phyloP scores from a whole-genome alignment of 164 flowering plant genomes.

The Chimonanthus salicifolius region DNA sequence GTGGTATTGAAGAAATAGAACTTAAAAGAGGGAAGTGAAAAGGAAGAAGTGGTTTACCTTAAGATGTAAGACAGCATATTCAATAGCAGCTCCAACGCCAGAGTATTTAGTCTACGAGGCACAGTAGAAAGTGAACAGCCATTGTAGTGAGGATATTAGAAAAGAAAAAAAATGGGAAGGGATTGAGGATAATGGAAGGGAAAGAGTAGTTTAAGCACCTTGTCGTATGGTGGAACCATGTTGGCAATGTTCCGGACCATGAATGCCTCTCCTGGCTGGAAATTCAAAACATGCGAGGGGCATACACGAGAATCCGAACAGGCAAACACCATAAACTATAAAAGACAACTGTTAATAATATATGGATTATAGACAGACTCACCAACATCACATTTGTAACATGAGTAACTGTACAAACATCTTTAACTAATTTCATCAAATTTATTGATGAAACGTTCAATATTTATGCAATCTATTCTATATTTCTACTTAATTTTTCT shows the following conservation, averaged over 20 bases:
- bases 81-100: conserved; percentile 64
- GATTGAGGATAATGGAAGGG: neutral
- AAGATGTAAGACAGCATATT: conserved; percentile 61
- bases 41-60: conserved; percentile 28
- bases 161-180: neutral
- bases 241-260: conserved; percentile 80
- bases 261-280: conserved; percentile 96
- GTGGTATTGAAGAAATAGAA: neutral
- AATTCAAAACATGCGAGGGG: conserved; percentile 69
- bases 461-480: too few species aligned
- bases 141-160: neutral
- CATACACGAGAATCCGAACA: conserved; percentile 92
- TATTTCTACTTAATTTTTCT: too few species aligned
- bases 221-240: conserved; percentile 77
- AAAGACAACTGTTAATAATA: neutral
- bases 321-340: conserved; percentile 87
- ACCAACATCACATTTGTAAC: too few species aligned
- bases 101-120: conserved; percentile 38
- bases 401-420: too few species aligned
- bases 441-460: too few species aligned
- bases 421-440: too few species aligned
- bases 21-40: neutral
- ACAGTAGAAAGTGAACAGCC: neutral
- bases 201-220: conserved; percentile 27
- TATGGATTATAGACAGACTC: too few species aligned